These are phyloP conservation scores for Wickerhamomyces chambardii DNA, from an alignment of 805 yeast species.

Conservation along the genomic window DNA sequence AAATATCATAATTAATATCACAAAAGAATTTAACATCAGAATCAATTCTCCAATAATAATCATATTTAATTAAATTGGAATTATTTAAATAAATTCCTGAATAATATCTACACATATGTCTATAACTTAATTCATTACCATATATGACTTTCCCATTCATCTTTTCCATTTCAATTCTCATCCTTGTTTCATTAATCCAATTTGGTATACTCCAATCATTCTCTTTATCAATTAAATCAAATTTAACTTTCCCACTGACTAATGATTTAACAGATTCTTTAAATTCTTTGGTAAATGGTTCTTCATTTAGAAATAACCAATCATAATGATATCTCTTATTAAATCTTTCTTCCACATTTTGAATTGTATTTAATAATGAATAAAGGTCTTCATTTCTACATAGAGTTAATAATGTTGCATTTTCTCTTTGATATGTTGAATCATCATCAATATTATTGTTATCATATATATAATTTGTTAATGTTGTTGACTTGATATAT, in stretches of 20 bases:
- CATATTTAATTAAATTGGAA: slow-evolving; percentile 52
- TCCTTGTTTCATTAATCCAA: slow-evolving; percentile 34
- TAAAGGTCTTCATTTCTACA: slow-evolving; percentile 45
- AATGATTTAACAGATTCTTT: slow-evolving; percentile 28
- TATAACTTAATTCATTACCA: slow-evolving; percentile 66
- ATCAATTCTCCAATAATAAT: slow-evolving; percentile 89
- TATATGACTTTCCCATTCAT: slow-evolving; percentile 46
- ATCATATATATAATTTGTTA: too few species aligned
- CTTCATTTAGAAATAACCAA: slow-evolving; percentile 67
- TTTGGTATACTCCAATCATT: slow-evolving; percentile 55
- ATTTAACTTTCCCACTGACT: slow-evolving; percentile 47
- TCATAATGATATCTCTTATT: slow-evolving; percentile 85
- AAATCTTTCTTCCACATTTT: slow-evolving; percentile 53
- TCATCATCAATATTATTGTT: slow-evolving; percentile 1
- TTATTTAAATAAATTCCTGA: slow-evolving; percentile 75
- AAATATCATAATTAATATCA: slow-evolving; percentile 70
- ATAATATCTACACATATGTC: slow-evolving; percentile 84
- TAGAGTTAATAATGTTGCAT: too few species aligned
- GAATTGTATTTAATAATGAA: slow-evolving; percentile 43
- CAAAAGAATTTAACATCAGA: slow-evolving; percentile 68
- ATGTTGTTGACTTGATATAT: too few species aligned
- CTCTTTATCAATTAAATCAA: slow-evolving; percentile 43
- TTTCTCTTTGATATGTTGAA: slow-evolving; percentile 25
- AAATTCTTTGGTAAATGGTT: slow-evolving; percentile 45
- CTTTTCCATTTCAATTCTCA: not conserved